Percentiles rank a stretch among this genome's conserved stretches.
Conservation (phyloP, 2,329 filamentous ascomycete genomes). For the Diaporthe nobilis region DNA sequence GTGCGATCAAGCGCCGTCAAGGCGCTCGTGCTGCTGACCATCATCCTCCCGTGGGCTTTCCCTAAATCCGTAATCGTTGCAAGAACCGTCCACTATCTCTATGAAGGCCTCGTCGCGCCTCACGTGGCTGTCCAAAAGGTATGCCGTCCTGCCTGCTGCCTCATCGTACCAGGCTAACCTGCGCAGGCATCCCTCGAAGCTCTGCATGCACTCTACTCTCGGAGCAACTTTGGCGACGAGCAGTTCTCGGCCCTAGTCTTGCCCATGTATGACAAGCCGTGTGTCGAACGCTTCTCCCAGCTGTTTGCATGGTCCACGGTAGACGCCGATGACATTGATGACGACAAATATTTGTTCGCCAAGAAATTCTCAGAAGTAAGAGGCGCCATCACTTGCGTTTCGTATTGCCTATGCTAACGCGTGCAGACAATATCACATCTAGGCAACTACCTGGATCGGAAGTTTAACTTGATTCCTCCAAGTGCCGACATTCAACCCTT, state of each 20-base stretch:
- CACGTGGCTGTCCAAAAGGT: slow-evolving; percentile 83
- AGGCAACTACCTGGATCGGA: slow-evolving; percentile 86
- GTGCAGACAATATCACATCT: slow-evolving; percentile 85
- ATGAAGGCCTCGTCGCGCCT: slow-evolving; percentile 77
- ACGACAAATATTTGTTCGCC: slow-evolving; percentile 90
- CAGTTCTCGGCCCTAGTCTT: slow-evolving; percentile 85
- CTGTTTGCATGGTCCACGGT: slow-evolving; percentile 86
- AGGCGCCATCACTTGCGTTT: neutral
- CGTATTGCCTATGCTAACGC: slow-evolving; percentile 35
- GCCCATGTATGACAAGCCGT: slow-evolving; percentile 82
- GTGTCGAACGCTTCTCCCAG: slow-evolving; percentile 78
- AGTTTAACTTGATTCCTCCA: slow-evolving; percentile 75
- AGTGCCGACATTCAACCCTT: slow-evolving; percentile 79
- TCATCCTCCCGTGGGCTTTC: slow-evolving; percentile 89
- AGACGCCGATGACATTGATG: slow-evolving; percentile 86
- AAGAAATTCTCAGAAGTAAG: slow-evolving; percentile 94
- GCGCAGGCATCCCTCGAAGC: slow-evolving; percentile 82
- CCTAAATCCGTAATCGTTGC: slow-evolving; percentile 83
- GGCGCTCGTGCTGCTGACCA: slow-evolving; percentile 81
- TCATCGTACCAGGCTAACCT: slow-evolving; percentile 44
- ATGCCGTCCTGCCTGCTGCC: slow-evolving; percentile 48
- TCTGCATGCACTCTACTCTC: slow-evolving; percentile 84
- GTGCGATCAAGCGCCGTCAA: slow-evolving; percentile 81
- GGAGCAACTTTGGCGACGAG: slow-evolving; percentile 80
- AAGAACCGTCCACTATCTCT: slow-evolving; percentile 78